phyloP scores from a whole-genome alignment of 352 stramenopile species.

The Phytophthora pseudosyringae region DNA sequence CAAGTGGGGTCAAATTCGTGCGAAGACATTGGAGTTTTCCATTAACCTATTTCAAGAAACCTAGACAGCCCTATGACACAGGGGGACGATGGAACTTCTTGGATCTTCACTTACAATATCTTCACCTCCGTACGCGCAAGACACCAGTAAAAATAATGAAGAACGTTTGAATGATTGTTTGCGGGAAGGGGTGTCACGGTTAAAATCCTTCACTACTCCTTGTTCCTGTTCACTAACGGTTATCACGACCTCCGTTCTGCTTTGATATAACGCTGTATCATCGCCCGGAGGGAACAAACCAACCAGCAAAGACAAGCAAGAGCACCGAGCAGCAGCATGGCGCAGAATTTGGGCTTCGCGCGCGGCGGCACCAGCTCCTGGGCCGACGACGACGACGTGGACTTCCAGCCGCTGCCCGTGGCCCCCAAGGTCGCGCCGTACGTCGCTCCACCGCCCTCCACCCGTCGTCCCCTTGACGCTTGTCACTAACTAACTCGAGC shows the following conservation, averaged over 20 bases:
- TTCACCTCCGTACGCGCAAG: no score
- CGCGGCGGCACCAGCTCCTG: constrained; percentile 65
- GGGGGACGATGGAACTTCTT: no score
- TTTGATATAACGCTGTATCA: constrained; percentile 18
- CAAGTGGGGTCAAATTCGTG: no score
- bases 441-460: constrained; percentile 1
- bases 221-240: constrained; percentile 6
- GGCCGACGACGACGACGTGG: constrained; percentile 82
- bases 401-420: constrained; percentile 55
- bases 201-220: not conserved
- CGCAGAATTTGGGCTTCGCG: constrained; percentile 65
- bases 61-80: not conserved
- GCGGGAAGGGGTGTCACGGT: constrained; percentile 12
- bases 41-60: no score
- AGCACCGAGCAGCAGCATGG: constrained; percentile 42
- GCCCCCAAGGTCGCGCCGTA: constrained; percentile 56
- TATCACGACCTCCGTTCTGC: constrained; percentile 23
- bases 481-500: constrained; percentile 15
- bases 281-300: constrained; percentile 22
- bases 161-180: not conserved
- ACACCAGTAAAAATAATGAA: no score
- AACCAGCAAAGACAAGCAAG: constrained; percentile 20
- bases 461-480: constrained; percentile 13
- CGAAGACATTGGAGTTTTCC: no score
- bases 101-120: constrained; percentile 5